Conservation (phyloP, 2,329 filamentous ascomycete genomes). For the Elsinoe arachidis region DNA sequence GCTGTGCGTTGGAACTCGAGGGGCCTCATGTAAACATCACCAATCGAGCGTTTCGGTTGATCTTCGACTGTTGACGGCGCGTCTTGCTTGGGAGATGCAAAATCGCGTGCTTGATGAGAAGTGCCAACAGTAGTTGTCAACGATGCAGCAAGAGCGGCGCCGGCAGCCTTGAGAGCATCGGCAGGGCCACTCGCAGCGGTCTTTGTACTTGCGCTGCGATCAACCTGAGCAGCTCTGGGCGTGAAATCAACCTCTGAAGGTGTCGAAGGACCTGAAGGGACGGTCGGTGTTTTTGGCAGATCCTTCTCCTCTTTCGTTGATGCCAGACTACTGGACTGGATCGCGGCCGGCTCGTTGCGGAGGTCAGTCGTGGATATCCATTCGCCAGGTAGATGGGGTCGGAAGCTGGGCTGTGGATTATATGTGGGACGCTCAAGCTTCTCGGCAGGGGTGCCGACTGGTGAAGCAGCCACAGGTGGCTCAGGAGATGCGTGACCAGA, state of each 20-base stretch:
- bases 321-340: neutral
- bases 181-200: conserved; percentile 27
- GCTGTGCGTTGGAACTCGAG: conserved; percentile 31
- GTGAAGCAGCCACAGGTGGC: conserved; percentile 3
- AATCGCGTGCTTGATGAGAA: conserved; percentile 26
- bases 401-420: conserved; percentile 34
- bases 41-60: conserved; percentile 18
- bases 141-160: conserved; percentile 40
- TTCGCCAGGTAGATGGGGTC: conserved; percentile 44
- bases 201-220: conserved; percentile 12
- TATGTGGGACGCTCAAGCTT: conserved; percentile 13
- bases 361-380: conserved; percentile 37
- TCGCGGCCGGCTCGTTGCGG: neutral
- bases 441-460: neutral
- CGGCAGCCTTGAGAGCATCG: conserved; percentile 38
- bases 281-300: neutral
- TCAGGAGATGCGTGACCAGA: conserved; percentile 6
- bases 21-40: conserved; percentile 32
- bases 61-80: conserved; percentile 20
- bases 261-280: neutral
- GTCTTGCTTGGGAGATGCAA: conserved; percentile 20
- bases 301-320: neutral
- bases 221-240: conserved; percentile 27
- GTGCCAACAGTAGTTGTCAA: conserved; percentile 34
- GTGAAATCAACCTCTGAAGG: conserved; percentile 25